A percentile compares a stretch with the other conserved stretches of the same genome.
Conservation (phyloP, 192 early-diverging fungal species). For the Coemansia sp. region DNA sequence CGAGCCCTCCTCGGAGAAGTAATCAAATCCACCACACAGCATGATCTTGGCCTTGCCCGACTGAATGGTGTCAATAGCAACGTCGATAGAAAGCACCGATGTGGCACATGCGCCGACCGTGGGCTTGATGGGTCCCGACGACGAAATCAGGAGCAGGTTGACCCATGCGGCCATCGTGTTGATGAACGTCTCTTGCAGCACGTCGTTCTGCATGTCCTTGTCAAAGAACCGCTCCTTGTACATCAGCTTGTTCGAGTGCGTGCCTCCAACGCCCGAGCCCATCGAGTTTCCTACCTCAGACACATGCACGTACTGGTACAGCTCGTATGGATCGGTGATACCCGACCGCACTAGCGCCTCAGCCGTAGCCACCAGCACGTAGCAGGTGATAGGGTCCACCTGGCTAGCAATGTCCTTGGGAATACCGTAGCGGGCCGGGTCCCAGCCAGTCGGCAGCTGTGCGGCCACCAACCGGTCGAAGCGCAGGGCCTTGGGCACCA, state of each 20-base stretch:
- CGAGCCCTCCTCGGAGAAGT: constrained; percentile 89
- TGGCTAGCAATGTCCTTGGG: constrained; percentile 89
- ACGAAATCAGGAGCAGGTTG: constrained; percentile 92
- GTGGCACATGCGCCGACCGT: constrained; percentile 90
- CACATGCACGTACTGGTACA: constrained; percentile 95
- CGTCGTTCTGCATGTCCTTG: constrained; percentile 85
- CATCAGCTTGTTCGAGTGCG: constrained; percentile 73
- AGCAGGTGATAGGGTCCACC: constrained; percentile 91
- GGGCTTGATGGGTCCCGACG: constrained; percentile 84
- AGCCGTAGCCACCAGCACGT: constrained; percentile 85
- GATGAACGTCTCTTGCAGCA: constrained; percentile 90
- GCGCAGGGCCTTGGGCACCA: constrained; percentile 91
- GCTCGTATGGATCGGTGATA: constrained; percentile 96
- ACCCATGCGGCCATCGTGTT: constrained; percentile 78
- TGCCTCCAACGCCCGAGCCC: constrained; percentile 91
- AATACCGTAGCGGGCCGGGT: constrained; percentile 87
- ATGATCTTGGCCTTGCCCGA: constrained; percentile 90
- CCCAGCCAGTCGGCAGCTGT: constrained; percentile 95
- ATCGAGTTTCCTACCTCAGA: constrained; percentile 88
- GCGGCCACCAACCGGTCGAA: constrained; percentile 89
- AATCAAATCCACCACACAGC: constrained; percentile 91
- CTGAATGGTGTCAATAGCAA: constrained; percentile 88
- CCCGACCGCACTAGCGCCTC: constrained; percentile 90
- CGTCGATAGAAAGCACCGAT: constrained; percentile 87
- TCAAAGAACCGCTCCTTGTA: constrained; percentile 81